phyloP scores from a whole-genome alignment of 768 basidiomycete species.

The Brasilioporus rufonigricans region DNA sequence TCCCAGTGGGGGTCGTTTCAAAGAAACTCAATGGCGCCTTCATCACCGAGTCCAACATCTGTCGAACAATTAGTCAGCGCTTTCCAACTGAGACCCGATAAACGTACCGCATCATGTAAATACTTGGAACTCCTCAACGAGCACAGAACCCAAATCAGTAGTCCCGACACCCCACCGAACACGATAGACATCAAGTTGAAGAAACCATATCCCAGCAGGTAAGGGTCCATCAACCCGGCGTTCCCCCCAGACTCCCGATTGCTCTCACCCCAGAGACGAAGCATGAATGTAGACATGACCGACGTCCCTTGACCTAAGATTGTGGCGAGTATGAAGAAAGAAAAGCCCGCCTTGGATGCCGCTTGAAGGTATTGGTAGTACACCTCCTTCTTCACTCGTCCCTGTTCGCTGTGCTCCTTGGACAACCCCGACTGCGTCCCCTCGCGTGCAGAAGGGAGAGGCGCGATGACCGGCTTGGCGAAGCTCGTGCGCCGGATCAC shows the following conservation, averaged over 20 bases:
- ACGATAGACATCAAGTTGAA: slow-evolving; percentile 60
- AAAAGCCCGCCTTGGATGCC: slow-evolving; percentile 71
- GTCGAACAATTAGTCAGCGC: not conserved
- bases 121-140: slow-evolving; percentile 68
- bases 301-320: slow-evolving; percentile 55
- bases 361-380: slow-evolving; percentile 79
- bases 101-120: slow-evolving; percentile 72
- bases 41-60: slow-evolving; percentile 83
- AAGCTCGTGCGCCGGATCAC: slow-evolving; percentile 56
- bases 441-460: slow-evolving; percentile 38
- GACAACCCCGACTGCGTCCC: slow-evolving; percentile 46
- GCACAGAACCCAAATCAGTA: slow-evolving; percentile 77
- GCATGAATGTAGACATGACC: slow-evolving; percentile 59
- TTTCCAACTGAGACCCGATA: not conserved
- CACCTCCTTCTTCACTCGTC: slow-evolving; percentile 73
- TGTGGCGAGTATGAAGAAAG: slow-evolving; percentile 57
- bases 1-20: slow-evolving; percentile 82
- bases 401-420: slow-evolving; percentile 77
- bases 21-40: slow-evolving; percentile 86
- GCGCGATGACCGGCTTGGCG: slow-evolving; percentile 50
- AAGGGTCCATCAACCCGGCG: slow-evolving; percentile 50
- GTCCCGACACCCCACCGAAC: slow-evolving; percentile 51
- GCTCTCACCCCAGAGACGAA: slow-evolving; percentile 82
- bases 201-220: slow-evolving; percentile 63
- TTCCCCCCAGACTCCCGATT: slow-evolving; percentile 63